Evolutionary conservation across 805 yeast species (phyloP).

Genomic region (Ogataea trehalophila): DNA sequence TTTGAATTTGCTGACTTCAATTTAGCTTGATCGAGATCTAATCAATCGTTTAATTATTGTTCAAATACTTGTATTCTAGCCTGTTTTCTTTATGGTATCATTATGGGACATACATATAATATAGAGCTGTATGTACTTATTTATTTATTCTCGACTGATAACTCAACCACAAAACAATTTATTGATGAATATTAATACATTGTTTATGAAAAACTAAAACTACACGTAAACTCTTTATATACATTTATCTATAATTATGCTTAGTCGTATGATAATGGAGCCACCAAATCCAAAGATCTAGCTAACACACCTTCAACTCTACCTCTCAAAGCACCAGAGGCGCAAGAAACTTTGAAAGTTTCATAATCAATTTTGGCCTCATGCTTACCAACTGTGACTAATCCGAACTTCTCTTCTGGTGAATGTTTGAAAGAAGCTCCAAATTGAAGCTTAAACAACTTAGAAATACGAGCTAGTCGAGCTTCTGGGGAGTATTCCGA

Average conservation of each 20-base stretch:
- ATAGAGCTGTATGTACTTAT: not conserved
- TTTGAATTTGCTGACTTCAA: slow-evolving; percentile 34
- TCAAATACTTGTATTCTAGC: not conserved
- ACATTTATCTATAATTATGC: not conserved
- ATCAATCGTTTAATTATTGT: not conserved
- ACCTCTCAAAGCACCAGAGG: slow-evolving; percentile 70
- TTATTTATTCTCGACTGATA: not conserved
- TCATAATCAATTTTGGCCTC: slow-evolving; percentile 66
- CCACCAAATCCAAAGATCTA: slow-evolving; percentile 74
- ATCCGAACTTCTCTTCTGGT: slow-evolving; percentile 43
- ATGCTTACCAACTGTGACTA: slow-evolving; percentile 66
- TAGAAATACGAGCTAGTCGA: slow-evolving; percentile 50
- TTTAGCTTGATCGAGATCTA: slow-evolving; percentile 4
- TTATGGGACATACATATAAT: not conserved
- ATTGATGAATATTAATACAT: no score
- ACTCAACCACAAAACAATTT: not conserved
- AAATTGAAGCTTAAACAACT: slow-evolving; percentile 76
- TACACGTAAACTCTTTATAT: not conserved
- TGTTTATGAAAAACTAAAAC: not conserved
- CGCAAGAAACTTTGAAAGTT: slow-evolving; percentile 62
- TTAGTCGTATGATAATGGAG: slow-evolving; percentile 59
- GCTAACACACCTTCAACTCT: slow-evolving; percentile 77
- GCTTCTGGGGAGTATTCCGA: slow-evolving; percentile 32
- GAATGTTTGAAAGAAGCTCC: slow-evolving; percentile 62
- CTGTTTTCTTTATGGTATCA: not conserved